phyloP scores from a whole-genome alignment of 2,329 filamentous ascomycete species.

The Botrytis fabae region DNA sequence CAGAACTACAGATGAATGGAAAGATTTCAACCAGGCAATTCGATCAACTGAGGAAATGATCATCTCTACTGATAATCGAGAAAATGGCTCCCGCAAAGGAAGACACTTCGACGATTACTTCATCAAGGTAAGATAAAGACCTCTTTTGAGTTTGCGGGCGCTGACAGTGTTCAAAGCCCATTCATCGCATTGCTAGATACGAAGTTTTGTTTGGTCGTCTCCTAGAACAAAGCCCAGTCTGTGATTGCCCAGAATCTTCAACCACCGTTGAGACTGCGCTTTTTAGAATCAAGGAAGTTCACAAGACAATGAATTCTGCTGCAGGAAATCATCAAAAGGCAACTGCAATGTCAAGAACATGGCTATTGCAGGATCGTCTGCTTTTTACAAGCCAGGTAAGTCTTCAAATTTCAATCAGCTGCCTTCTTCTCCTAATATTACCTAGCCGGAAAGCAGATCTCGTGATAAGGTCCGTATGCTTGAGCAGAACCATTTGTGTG shows the following conservation, averaged over 20 bases:
- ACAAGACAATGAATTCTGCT: conserved; percentile 79
- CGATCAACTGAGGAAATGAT: conserved; percentile 79
- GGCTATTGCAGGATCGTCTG: conserved; percentile 80
- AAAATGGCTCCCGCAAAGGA: conserved; percentile 68
- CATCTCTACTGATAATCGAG: conserved; percentile 65
- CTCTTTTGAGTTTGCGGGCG: not conserved
- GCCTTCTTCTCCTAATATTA: not conserved
- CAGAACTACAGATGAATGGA: conserved; percentile 70
- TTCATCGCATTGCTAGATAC: conserved; percentile 90
- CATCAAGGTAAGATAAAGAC: conserved; percentile 66
- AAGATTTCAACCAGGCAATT: conserved; percentile 78
- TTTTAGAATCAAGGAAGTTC: conserved; percentile 70
- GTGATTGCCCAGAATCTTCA: conserved; percentile 81
- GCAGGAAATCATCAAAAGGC: conserved; percentile 73
- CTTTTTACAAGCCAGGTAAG: conserved; percentile 70
- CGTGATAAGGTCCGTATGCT: conserved; percentile 73
- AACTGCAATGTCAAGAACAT: conserved; percentile 74
- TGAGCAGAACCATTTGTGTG: conserved; percentile 79
- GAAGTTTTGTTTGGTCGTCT: conserved; percentile 84
- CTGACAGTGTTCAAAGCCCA: conserved; percentile 59
- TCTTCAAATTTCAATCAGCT: conserved; percentile 18
- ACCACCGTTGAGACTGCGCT: conserved; percentile 75
- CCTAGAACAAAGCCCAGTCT: conserved; percentile 77
- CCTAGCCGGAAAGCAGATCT: conserved; percentile 50
- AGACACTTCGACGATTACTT: conserved; percentile 82